Base-by-base conservation (phyloP, 495 filamentous ascomycete genomes). In the Massariosphaeria phaeospora region DNA sequence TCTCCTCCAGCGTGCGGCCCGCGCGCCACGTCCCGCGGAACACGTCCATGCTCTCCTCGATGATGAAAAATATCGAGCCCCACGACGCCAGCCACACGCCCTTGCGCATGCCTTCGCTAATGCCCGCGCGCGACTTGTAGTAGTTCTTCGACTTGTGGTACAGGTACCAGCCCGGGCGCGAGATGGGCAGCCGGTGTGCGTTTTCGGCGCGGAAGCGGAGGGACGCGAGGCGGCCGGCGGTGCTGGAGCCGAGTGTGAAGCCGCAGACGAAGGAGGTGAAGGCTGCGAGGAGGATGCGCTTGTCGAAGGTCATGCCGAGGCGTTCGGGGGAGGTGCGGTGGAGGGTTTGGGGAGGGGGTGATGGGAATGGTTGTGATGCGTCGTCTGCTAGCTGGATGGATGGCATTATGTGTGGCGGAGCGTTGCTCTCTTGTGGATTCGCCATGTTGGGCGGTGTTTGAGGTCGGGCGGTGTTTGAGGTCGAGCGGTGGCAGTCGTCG, bases 91-190 rank as follows among this genome's bases (percentile, higher is more conserved):
- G 66, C 63, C 78, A 84, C n/a, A 69, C 65, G 3, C 86, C 91
- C 79, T 89, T 84, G 62, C 79, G 84, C 34, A 86, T 47, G 0
- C 88, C 94, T 65, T 90, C 88, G 57, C 78, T 79, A 11, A 91
- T 69, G 0, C 84, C 93, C 2, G 86, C 88, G 10, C 83, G 76
- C 42, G 84, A 78, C 5, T 83, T 71, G 51, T 86, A 79, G 72
- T 97, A 96, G 67, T 96, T 96, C 72, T 97, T 97, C 63, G 81
- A 88, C 70, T 96, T 96, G 71, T 97, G 94, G 67, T 98, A 98
- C 24, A 96, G 80, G 66, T 89, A 98, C 93, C 93, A 98, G 25
- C 89, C 93, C 7, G 79, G 79, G 20, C 84, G 80, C n/a, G 80
- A 79, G 5, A 73, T 81, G 18, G 93, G 93, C 39, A 94, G 80